These are phyloP conservation scores for Tetradesmus lagerheimii DNA, from an alignment of 139 green algal genomes.

Conservation along the genomic window DNA sequence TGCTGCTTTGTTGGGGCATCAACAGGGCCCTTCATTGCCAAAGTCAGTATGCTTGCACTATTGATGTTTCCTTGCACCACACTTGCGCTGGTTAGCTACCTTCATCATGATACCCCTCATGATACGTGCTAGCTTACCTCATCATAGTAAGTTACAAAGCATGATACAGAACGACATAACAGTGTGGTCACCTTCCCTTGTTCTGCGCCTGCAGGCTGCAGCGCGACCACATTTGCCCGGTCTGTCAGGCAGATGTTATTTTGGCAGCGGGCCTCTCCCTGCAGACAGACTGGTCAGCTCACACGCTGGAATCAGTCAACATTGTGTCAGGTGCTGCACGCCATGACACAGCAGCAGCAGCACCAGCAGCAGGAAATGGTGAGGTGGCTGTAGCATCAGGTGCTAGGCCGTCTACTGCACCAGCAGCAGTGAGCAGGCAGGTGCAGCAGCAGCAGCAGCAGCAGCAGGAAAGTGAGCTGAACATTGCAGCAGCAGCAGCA, in stretches of 20 bases:
- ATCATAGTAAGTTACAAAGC: no score
- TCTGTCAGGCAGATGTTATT: constrained; percentile 27
- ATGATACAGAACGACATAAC: no score
- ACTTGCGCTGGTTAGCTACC: no score
- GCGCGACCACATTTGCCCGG: constrained; percentile 18
- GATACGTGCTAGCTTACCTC: no score
- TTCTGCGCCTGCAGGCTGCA: neutral
- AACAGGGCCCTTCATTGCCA: no score
- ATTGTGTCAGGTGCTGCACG: neutral
- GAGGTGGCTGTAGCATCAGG: neutral
- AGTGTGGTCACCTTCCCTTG: neutral
- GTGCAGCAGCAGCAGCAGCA: constrained; percentile 21
- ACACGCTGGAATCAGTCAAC: neutral
- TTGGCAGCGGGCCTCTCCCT: neutral
- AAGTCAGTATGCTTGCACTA: no score
- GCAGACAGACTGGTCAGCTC: neutral
- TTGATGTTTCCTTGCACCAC: no score
- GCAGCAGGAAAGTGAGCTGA: neutral
- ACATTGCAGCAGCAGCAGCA: constrained; percentile 7
- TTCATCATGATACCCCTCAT: no score
- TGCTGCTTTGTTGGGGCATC: no score
- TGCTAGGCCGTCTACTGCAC: neutral
- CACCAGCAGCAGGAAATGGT: neutral
- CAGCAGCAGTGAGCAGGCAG: neutral
- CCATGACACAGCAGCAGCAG: neutral